phyloP scores from a whole-genome alignment of 164 flowering plant genomes.

The Nymphaea colorata region DNA sequence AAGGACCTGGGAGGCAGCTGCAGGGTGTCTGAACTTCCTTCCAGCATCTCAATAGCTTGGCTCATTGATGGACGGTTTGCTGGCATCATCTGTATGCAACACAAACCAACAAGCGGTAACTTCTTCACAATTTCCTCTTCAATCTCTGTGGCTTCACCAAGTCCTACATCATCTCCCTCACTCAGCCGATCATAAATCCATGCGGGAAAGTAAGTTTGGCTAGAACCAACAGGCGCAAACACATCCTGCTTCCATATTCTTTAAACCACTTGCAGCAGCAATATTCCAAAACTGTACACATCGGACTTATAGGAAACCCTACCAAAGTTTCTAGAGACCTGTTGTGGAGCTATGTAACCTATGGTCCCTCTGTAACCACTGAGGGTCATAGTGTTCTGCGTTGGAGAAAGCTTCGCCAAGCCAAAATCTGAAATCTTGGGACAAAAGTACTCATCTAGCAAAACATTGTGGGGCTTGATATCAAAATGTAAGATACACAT shows the following conservation, averaged over 20 bases:
- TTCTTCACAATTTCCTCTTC: constrained; percentile 5
- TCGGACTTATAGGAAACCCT: constrained; percentile 10
- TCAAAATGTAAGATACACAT: constrained; percentile 15
- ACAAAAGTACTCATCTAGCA: constrained; percentile 11
- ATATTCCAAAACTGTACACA: constrained; percentile 17
- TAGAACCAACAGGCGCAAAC: not conserved
- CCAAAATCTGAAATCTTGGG: constrained; percentile 23
- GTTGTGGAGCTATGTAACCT: constrained; percentile 16
- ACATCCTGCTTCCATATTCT: not conserved
- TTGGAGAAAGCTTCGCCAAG: constrained; percentile 8
- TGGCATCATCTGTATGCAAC: constrained; percentile 14
- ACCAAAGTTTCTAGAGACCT: constrained; percentile 9
- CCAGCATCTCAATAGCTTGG: constrained; percentile 11
- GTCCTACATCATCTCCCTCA: constrained; percentile 2
- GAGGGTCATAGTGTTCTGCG: constrained; percentile 2
- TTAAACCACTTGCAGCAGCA: constrained; percentile 11
- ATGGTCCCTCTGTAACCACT: constrained; percentile 10
- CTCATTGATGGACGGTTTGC: constrained; percentile 11
- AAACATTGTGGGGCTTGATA: constrained; percentile 17
- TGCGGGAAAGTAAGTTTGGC: constrained; percentile 5
- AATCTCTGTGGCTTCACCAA: not conserved
- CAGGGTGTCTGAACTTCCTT: constrained; percentile 8
- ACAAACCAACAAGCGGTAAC: constrained; percentile 14
- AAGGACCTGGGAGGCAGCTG: constrained; percentile 7
- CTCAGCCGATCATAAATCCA: constrained; percentile 11